Evolutionary conservation across 495 filamentous ascomycete species (phyloP).

Genomic region (Tuber magnatum): DNA sequence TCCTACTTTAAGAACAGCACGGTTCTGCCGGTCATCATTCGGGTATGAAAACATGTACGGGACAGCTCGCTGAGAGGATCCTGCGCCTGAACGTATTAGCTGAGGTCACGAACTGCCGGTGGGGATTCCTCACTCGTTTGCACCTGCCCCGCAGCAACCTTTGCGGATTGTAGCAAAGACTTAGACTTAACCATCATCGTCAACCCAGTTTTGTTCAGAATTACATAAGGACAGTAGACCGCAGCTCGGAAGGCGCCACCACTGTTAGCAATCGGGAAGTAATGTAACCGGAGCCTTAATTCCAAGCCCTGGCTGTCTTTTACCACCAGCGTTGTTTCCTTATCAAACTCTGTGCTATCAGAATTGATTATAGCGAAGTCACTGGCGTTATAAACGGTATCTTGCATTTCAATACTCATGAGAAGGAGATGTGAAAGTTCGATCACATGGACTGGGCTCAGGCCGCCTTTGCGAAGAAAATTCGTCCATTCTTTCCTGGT

Average conservation of each 20-base stretch:
- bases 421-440: slow-evolving; percentile 88
- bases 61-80: slow-evolving; percentile 55
- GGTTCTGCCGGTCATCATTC: slow-evolving; percentile 78
- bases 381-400: slow-evolving; percentile 87
- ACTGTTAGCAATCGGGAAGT: slow-evolving; percentile 84
- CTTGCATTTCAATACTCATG: slow-evolving; percentile 90
- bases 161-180: slow-evolving; percentile 71
- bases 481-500: slow-evolving; percentile 98
- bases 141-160: slow-evolving; percentile 67
- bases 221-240: slow-evolving; percentile 84
- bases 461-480: slow-evolving; percentile 88
- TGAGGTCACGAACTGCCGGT: background rate
- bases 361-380: slow-evolving; percentile 96
- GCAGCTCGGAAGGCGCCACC: slow-evolving; percentile 94
- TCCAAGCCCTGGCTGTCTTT: slow-evolving; percentile 75
- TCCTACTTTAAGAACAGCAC: slow-evolving; percentile 74
- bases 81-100: slow-evolving; percentile 28
- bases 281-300: slow-evolving; percentile 78
- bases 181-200: slow-evolving; percentile 85
- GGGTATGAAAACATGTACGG: slow-evolving; percentile 95
- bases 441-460: slow-evolving; percentile 94
- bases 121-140: slow-evolving; percentile 27
- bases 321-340: slow-evolving; percentile 69
- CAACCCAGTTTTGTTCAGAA: slow-evolving; percentile 91
- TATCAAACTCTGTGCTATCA: slow-evolving; percentile 73